These are phyloP conservation scores for Lactarius pseudohatsudake DNA, from an alignment of 768 basidiomycete species.

Conservation along the genomic window DNA sequence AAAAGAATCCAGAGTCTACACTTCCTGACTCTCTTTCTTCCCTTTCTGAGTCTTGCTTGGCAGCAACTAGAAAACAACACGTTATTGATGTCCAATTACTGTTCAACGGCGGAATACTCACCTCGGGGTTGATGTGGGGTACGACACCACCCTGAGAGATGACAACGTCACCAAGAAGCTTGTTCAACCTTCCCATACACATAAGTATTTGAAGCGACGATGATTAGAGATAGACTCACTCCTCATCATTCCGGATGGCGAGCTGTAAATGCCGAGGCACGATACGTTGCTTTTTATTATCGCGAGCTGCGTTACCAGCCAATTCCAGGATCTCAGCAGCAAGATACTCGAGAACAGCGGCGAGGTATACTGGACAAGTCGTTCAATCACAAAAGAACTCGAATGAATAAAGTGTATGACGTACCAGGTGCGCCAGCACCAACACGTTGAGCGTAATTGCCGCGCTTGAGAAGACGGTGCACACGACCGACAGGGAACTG, in stretches of 20 bases:
- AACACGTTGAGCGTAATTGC: constrained; percentile 84
- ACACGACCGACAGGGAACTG: constrained; percentile 94
- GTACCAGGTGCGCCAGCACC: constrained; percentile 84
- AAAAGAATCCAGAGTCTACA: constrained; percentile 16
- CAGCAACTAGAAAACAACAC: constrained; percentile 35
- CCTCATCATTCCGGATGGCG: constrained; percentile 93
- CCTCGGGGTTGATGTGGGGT: constrained; percentile 71
- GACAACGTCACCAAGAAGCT: constrained; percentile 75
- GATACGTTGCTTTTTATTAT: constrained; percentile 95
- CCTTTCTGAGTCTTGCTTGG: constrained; percentile 52
- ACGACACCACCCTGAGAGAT: constrained; percentile 96
- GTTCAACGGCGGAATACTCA: constrained; percentile 28
- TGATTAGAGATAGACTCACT: constrained; percentile 44
- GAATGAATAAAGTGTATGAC: constrained; percentile 22
- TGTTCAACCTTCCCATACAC: constrained; percentile 53
- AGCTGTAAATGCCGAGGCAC: constrained; percentile 93
- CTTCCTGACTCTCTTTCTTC: constrained; percentile 51
- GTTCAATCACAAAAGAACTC: constrained; percentile 10
- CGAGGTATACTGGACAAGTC: constrained; percentile 69
- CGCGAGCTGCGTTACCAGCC: constrained; percentile 86
- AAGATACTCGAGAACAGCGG: constrained; percentile 89
- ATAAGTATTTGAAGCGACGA: not conserved
- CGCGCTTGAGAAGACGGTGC: constrained; percentile 83
- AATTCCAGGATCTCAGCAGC: constrained; percentile 93
- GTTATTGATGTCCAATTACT: not conserved